Evolutionary conservation across 2,329 filamentous ascomycete genomes (phyloP), one percentile per base, ranked within the genome.

Genomic region (Penicillium sp.): DNA sequence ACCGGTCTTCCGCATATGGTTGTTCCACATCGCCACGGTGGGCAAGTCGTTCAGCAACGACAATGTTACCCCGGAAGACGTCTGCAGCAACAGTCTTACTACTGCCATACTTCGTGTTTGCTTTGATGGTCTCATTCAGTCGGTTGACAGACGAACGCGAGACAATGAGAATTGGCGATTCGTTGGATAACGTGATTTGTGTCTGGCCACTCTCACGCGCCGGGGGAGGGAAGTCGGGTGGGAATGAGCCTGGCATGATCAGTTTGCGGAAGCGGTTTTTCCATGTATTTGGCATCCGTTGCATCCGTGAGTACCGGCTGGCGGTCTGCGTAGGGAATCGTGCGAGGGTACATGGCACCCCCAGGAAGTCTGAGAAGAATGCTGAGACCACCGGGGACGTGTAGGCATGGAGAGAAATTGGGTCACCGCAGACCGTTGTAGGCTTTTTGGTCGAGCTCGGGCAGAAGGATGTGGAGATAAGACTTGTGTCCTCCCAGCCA

Each of bases 111-210:
- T 78, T 80, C 4, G 76, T 74, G 53, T 77, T 80, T 9, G 77
- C 75, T 62, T 82, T 82, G 65, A 97, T 94, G 13, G 85, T 80
- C 59, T 83, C 78, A 69, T 97, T 97, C 8, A 97, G 77, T 2
- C 82, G 83, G 47, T 90, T 86, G 48, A 97, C 83, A 65, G 92
- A 97, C 10, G 89, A 86, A 54, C 86, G 83, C 21, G 90, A 91
- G 56, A 97, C 88, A 47, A 91, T 84, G 0, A 99, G 82, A 45
- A 99, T 95, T 0, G 94, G 93, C 53, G 91, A 96, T 74, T 97
- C 94, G 71, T 99, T 99, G 25, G 93, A 90, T 3, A 99, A 79
- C 0, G 94, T 78, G 35, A 97, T 92, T 4, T 86, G 70, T 46
- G 64, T 68, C 17, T 58, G 61, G 67, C 56, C 50, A 29, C 46